Percentiles rank a stretch among this genome's conserved stretches.
Evolutionary conservation across 805 yeast genomes (phyloP).

Genomic region (Wickerhamomyces pijperi): DNA sequence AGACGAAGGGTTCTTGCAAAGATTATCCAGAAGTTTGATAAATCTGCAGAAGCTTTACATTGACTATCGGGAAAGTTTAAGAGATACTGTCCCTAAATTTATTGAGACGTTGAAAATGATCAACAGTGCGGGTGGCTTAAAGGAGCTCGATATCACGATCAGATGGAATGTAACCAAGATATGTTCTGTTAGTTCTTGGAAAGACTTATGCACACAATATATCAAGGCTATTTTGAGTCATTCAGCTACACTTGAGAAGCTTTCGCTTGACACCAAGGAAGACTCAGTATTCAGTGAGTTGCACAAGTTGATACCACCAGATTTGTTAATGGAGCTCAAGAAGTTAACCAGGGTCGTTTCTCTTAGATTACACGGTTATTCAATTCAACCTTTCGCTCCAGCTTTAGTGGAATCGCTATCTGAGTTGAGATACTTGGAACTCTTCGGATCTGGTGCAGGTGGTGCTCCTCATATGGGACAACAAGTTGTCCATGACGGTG

Average conservation of each 20-base stretch:
- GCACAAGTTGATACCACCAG: conserved; percentile 19
- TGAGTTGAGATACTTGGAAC: conserved; percentile 25
- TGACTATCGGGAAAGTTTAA: conserved; percentile 29
- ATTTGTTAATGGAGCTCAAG: conserved; percentile 11
- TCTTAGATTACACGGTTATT: conserved; percentile 30
- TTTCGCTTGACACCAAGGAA: conserved; percentile 30
- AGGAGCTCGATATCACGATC: conserved; percentile 28
- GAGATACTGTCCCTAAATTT: conserved; percentile 31
- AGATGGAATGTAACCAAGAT: conserved; percentile 27
- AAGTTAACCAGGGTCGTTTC: conserved; percentile 21
- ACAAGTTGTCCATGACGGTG: conserved; percentile 40
- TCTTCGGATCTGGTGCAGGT: conserved; percentile 39
- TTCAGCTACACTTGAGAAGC: conserved; percentile 17
- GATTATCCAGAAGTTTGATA: conserved; percentile 16
- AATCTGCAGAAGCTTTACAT: conserved; percentile 16
- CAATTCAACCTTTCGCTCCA: conserved; percentile 18
- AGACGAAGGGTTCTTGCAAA: conserved; percentile 18
- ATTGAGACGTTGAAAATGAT: conserved; percentile 12
- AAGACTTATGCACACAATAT: conserved; percentile 12
- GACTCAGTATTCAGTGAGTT: conserved; percentile 25
- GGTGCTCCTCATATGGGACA: conserved; percentile 44
- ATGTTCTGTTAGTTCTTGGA: conserved; percentile 15
- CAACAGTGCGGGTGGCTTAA: conserved; percentile 8
- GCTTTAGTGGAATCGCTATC: conserved; percentile 20
- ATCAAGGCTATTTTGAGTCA: conserved; percentile 12